Base-by-base conservation (phyloP, 2,329 filamentous ascomycete genomes). In the Diplocarpon rosae region DNA sequence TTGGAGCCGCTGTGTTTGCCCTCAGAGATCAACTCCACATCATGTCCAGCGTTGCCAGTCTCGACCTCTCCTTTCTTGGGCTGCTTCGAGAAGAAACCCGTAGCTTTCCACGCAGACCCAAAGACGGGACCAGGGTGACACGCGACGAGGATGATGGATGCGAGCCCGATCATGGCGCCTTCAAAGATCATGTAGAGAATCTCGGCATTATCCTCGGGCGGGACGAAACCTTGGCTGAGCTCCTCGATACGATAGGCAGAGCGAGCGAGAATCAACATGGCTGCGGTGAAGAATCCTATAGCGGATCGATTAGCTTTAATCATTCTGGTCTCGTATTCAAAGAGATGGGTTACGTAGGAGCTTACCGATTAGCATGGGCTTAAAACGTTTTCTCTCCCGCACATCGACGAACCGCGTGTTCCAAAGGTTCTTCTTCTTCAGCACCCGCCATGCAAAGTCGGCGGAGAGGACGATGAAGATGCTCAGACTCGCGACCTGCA, bases 191-290 rank as follows among this genome's bases (percentile, higher is more conserved):
- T 69, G 49, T 71, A 72, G 5, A 64, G 54, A 0, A 58, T 57
- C 52, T 72, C 58, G 35, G 70, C 56, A 45, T 60, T 62, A 45
- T 73, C 71, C 45, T 79, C 56, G 12, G 63, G 53, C 1, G 72
- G 72, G 12, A 52, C 55, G 64, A 72, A 79, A 5, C 75, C 75
- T 30, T 72, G 64, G 43, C 65, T 68, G 46, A 80, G 59, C 60
- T 80, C 76, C 1, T 69, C 69, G 16, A 76, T 70, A 40, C 76
- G 69, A 55, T 73, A 80, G 20, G 72, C 67, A 33, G 68, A 73
- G n/a, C 76, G 65, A 16, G 73, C 68, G 42, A 78, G 69, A 53
- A 80, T 73, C 39, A 65, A 67, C 2, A 77, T 39, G 14, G 72
- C 75, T 0, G 72, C 68, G 3, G 73, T 52, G 0, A 45, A 37